Evolutionary conservation across 148 eudicot genomes (phyloP), one percentile per base, ranked within the genome.

Genomic region (Camellia japonica): DNA sequence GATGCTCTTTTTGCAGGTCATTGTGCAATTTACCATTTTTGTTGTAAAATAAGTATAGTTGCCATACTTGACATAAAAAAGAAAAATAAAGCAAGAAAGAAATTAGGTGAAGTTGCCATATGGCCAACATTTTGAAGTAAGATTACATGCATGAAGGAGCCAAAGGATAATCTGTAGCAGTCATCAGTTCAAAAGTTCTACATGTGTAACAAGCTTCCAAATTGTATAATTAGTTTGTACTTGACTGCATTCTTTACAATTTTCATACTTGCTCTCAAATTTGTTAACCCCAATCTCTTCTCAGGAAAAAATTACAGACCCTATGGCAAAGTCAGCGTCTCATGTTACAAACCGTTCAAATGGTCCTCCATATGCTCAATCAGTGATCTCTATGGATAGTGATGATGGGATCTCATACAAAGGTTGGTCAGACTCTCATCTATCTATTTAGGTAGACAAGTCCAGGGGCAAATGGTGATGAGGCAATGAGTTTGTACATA

Each of bases 271-370:
- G 15, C 54, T 46, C 10, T 18, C 18, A 23, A 42, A 60, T n/a
- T 63, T 44, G 10, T 15, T 9, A 46, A 64, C 11, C 49, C 70
- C 41, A 7, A 46, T 61, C 7, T 52, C 20, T 61, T 71, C 12
- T 65, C 86, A 94, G 98, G 98, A 94, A 80, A 94, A 92, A 84
- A 90, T 83, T 47, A 78, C 89, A 68, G 98, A 94, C 58, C 86
- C 92, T 64, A 75, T 87, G 79, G 85, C 93, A 71, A 94, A 94
- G 86, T 79, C 91, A 66, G 83, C 86, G 7, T 80, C 93, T 64
- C 93, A 91, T 71, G 84, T 82, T 78, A 79, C 92, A 56, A 86
- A 87, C 61, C 91, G 89, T 73, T 77, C 92, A 74, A 84, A 82
- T 80, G 91, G 87, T 79, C 98, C 88, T 68, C 83, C 91, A 52